A percentile compares a stretch with the other conserved stretches of the same genome.
phyloP scores from a whole-genome alignment of 176 grass and related monocot genomes.

The Zea luxurians region DNA sequence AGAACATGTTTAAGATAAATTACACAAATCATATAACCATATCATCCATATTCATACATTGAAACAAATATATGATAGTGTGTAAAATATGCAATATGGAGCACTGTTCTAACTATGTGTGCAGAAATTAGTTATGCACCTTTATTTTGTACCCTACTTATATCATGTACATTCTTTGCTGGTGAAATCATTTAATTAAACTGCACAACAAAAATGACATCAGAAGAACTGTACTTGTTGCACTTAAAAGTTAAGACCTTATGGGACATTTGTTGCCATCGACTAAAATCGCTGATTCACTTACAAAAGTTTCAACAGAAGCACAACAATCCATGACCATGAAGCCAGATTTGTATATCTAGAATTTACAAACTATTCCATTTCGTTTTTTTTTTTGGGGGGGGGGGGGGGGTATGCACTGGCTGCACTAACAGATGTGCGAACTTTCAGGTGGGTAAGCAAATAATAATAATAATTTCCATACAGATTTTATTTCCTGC shows the following conservation, averaged over 20 bases:
- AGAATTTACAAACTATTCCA: constrained; percentile 1
- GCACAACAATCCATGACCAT: background rate
- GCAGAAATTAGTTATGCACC: constrained; percentile 14
- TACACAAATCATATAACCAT: constrained; percentile 27
- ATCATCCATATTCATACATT: constrained; percentile 10
- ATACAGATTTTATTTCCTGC: constrained; percentile 19
- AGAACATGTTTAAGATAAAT: constrained; percentile 32
- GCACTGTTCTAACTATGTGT: background rate
- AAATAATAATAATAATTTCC: background rate
- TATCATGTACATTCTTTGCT: background rate
- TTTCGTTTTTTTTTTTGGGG: background rate
- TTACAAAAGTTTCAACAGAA: constrained; percentile 13
- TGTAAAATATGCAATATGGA: constrained; percentile 11
- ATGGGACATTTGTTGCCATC: background rate
- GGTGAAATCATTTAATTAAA: constrained; percentile 35
- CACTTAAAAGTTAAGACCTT: background rate
- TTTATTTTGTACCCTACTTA: constrained; percentile 21
- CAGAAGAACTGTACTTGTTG: background rate
- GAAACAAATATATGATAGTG: constrained; percentile 12
- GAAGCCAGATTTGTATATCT: background rate
- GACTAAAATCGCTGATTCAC: constrained; percentile 16
- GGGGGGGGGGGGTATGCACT: background rate
- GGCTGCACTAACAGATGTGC: background rate
- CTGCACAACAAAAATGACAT: background rate
- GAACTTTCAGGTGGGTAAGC: background rate